Percentiles rank a stretch among this genome's conserved stretches.
phyloP scores from a whole-genome alignment of 139 green algal genomes.

The Chlamydomonas incerta region DNA sequence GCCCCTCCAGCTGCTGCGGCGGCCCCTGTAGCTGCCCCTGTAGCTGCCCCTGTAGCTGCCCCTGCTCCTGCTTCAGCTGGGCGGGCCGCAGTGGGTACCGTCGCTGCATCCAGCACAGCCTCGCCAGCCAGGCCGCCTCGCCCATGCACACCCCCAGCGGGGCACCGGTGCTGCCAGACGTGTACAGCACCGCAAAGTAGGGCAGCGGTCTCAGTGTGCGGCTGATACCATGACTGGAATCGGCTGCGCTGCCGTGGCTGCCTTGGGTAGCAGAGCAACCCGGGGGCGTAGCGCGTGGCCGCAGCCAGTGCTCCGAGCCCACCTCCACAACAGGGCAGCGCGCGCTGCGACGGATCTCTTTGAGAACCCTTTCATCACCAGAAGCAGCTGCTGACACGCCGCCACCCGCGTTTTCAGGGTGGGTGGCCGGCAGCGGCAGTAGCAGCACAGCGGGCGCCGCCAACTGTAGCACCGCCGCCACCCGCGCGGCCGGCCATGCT shows the following conservation, averaged over 20 bases:
- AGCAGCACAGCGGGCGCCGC: conserved; percentile 55
- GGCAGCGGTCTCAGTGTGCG: not conserved
- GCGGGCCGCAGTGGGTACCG: not conserved
- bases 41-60: not conserved
- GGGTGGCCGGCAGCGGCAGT: not conserved
- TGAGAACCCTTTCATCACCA: not conserved
- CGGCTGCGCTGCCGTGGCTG: not conserved
- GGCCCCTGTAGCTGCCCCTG: not conserved
- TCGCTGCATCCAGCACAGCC: conserved; percentile 67
- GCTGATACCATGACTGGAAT: no score
- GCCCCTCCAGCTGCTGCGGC: no score
- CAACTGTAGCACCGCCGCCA: conserved; percentile 45
- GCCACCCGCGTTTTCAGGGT: not conserved
- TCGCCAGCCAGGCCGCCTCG: conserved; percentile 64
- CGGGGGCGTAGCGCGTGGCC: not conserved
- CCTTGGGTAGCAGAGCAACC: no score
- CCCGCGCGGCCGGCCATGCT: conserved; percentile 23
- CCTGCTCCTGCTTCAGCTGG: no score
- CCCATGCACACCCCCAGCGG: conserved; percentile 69
- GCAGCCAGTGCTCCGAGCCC: no score
- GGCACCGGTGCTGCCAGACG: conserved; percentile 73
- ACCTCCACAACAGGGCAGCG: no score
- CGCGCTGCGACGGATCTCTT: no score
- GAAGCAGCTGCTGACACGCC: no score
- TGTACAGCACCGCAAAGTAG: conserved; percentile 76